Evolutionary conservation across 2,329 filamentous ascomycete genomes (phyloP).

Genomic region (Arthroderma uncinatum): DNA sequence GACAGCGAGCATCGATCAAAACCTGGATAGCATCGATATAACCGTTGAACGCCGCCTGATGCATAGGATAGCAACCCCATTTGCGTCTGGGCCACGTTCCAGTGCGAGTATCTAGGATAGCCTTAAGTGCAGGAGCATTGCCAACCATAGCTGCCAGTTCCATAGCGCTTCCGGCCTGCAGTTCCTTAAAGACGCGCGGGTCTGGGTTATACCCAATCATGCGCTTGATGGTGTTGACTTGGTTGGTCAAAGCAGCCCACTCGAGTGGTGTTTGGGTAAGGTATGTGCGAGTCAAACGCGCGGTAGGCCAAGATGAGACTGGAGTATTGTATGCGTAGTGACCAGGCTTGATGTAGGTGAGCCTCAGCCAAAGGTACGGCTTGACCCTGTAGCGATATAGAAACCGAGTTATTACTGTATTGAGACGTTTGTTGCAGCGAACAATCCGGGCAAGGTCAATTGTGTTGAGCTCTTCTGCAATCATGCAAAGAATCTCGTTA

Average conservation of each 20-base stretch:
- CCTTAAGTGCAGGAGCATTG: background rate
- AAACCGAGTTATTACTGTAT: background rate
- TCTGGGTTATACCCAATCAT: background rate
- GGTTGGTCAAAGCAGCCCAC: background rate
- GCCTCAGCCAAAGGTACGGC: background rate
- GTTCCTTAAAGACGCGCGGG: background rate
- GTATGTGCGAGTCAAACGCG: background rate
- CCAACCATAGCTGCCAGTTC: conserved; percentile 1
- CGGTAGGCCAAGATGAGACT: background rate
- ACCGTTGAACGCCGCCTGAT: background rate
- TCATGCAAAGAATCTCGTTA: background rate
- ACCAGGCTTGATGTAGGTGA: background rate
- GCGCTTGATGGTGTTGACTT: background rate
- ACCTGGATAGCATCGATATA: background rate
- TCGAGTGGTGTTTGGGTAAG: background rate
- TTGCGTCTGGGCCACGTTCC: background rate
- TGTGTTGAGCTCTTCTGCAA: background rate
- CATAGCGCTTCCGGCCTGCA: background rate
- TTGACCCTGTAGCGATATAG: background rate
- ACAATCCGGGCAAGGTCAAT: background rate
- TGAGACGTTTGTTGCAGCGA: background rate
- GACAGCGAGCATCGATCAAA: background rate
- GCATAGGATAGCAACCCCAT: background rate
- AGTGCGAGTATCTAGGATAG: background rate
- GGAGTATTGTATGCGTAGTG: background rate